Evolutionary conservation across 2,329 filamentous ascomycete species (phyloP), one percentile per base, ranked within the genome.

Genomic region (Calonectria pseudoturangicola): DNA sequence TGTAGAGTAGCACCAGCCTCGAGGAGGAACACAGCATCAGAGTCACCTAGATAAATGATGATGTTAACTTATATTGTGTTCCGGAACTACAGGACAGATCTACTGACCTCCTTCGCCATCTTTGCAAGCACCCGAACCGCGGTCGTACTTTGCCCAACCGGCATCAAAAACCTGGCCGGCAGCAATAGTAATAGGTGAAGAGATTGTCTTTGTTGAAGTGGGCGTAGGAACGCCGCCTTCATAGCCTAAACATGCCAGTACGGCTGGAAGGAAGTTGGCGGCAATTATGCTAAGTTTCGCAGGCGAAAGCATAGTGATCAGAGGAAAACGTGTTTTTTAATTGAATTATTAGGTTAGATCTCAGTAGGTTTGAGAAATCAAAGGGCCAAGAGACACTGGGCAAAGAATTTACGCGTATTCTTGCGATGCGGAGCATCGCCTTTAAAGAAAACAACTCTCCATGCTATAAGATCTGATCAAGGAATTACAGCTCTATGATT

Each of bases 81-180:
- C 18, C 7, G 21, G 18, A 33, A 3, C 3, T 3, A 8, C 13
- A 6, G 39, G 18, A 4, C 6, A 5, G 16, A 13, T 66, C 18
- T 12, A 36, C 77, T 73, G 72, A 67, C 85, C 86, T 75, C 87
- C 86, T 18, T 74, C 77, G 73, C 87, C 83, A 9, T 80, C 83
- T 33, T 75, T 82, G 79, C 86, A 88, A 39, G 81, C 79, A 27
- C 79, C 81, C 12, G 78, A 76, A 25, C 81, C 81, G 16, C 82
- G 82, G 73, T 85, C 83, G 68, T 81, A 85, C 70, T 80, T 80
- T 30, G 66, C 77, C 80, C 79, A 82, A 21, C 77, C 76, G 66
- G 76, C 81, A 50, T 83, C 81, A 68, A 75, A 83, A 16, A 78
- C 74, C 3, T 77, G 68, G 12, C 81, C 77, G 2, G 74, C 60